Evolutionary conservation across 352 stramenopile species (phyloP).

Genomic region (Pythium coloratum): DNA sequence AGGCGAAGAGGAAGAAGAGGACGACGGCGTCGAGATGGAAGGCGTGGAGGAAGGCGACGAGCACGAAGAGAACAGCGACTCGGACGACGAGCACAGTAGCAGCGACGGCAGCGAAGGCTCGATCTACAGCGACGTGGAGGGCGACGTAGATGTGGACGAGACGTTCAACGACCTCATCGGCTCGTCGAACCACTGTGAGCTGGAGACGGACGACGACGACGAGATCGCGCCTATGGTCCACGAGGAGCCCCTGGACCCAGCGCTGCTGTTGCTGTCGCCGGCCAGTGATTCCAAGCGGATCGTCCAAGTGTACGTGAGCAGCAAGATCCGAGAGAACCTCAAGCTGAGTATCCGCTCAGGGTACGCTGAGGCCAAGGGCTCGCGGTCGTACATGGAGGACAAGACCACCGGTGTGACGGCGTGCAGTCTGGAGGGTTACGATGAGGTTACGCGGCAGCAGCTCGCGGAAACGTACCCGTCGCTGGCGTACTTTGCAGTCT

Average conservation of each 20-base stretch:
- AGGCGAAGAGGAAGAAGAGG: conserved; percentile 32
- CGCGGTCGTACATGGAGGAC: conserved; percentile 89
- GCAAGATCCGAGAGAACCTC: conserved; percentile 84
- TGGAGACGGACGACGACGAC: conserved; percentile 63
- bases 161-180: conserved; percentile 86
- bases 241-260: conserved; percentile 23
- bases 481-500: conserved; percentile 83
- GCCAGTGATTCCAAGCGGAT: conserved; percentile 39
- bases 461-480: conserved; percentile 44
- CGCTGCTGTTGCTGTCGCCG: conserved; percentile 27
- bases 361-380: conserved; percentile 84
- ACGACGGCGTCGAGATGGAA: conserved; percentile 30
- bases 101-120: conserved; percentile 57
- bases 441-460: conserved; percentile 9
- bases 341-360: conserved; percentile 67
- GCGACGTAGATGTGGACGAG: conserved; percentile 83
- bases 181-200: conserved; percentile 51
- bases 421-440: conserved; percentile 48
- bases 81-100: neutral
- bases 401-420: conserved; percentile 54
- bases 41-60: conserved; percentile 34
- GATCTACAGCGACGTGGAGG: conserved; percentile 82
- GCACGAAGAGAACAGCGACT: neutral
- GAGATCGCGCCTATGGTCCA: conserved; percentile 53
- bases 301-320: conserved; percentile 88